Conservation (phyloP, 768 basidiomycete species). For the Lactarius sp. region DNA sequence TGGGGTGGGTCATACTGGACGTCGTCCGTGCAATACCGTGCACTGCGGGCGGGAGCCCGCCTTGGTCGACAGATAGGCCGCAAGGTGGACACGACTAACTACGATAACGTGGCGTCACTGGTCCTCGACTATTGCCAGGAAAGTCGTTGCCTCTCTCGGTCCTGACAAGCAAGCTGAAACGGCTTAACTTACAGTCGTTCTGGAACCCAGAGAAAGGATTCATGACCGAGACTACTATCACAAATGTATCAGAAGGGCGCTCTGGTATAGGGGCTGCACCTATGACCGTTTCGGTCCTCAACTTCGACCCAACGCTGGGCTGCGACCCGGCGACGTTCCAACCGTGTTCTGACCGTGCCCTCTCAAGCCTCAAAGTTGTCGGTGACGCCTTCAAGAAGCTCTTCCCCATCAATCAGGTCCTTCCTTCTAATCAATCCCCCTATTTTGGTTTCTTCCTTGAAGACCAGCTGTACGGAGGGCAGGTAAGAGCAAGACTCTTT, state of each 20-base stretch:
- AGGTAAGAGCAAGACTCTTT: background rate
- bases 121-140: constrained; percentile 17
- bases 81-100: background rate
- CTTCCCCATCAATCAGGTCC: constrained; percentile 5
- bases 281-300: constrained; percentile 6
- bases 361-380: constrained; percentile 15
- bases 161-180: background rate
- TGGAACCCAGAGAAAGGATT: constrained; percentile 19
- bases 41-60: constrained; percentile 9
- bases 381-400: constrained; percentile 9
- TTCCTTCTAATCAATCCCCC: background rate
- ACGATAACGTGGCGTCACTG: background rate
- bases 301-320: constrained; percentile 19
- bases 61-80: constrained; percentile 9
- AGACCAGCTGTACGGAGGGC: constrained; percentile 13
- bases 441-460: constrained; percentile 8
- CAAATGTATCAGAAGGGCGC: constrained; percentile 9
- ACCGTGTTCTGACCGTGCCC: constrained; percentile 21
- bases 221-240: constrained; percentile 19
- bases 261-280: constrained; percentile 14
- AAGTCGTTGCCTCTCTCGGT: background rate
- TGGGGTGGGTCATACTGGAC: constrained; percentile 22
- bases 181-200: constrained; percentile 7
- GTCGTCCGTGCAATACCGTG: constrained; percentile 18
- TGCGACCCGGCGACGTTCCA: constrained; percentile 18